Conservation (phyloP, 1,284 basidiomycete genomes). For the Flammula alnicola region DNA sequence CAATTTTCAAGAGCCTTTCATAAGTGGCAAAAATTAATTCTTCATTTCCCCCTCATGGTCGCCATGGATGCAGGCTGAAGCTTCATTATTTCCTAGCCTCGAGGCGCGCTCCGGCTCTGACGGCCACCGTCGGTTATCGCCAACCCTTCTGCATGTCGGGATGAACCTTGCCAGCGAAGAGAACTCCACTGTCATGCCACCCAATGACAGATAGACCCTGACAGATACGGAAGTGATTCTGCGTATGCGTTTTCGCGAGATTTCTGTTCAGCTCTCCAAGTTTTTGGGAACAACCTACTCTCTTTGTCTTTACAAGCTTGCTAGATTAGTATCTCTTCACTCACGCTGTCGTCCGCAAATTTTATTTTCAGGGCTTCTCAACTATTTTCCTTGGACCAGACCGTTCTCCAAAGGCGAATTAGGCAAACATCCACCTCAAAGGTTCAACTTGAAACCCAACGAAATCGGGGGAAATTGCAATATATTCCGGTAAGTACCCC, state of each 20-base stretch:
- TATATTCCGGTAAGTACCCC: no score
- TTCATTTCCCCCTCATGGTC: neutral
- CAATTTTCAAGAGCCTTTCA: neutral
- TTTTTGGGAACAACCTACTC: conserved; percentile 4
- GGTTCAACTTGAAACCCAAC: neutral
- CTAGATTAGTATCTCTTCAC: neutral
- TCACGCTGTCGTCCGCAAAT: conserved; percentile 13
- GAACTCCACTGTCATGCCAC: neutral
- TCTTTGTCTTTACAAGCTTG: neutral
- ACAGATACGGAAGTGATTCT: conserved; percentile 7
- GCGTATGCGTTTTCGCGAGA: neutral
- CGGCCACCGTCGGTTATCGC: no score
- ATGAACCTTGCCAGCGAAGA: neutral
- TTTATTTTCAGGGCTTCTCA: neutral
- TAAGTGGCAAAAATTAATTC: neutral
- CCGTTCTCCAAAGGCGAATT: neutral
- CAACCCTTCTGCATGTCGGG: neutral
- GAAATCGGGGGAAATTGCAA: no score
- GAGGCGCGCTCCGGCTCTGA: conserved; percentile 1
- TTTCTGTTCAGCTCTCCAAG: neutral
- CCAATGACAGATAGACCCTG: conserved; percentile 12
- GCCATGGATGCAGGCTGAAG: conserved; percentile 4
- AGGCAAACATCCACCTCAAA: neutral
- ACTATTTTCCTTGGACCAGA: neutral
- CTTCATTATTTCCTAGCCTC: neutral